Evolutionary conservation across 805 yeast species (phyloP).

Genomic region (Ogataea glucozyma): DNA sequence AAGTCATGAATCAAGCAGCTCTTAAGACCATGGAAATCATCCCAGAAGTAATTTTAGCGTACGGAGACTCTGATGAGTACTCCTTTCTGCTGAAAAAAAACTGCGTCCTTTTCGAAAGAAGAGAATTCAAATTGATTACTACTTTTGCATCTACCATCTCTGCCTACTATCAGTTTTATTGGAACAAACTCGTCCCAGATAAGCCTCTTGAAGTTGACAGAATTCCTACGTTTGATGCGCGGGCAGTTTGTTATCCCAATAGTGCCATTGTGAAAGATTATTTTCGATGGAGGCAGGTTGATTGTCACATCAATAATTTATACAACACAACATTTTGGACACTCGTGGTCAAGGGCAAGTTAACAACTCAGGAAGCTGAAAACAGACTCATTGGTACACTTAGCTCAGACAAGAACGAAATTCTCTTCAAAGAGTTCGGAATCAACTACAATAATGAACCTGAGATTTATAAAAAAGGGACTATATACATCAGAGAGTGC

Average conservation of each 20-base stretch:
- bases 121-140: constrained; percentile 78
- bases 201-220: constrained; percentile 40
- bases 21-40: constrained; percentile 58
- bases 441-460: constrained; percentile 91
- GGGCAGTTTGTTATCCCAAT: constrained; percentile 86
- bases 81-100: constrained; percentile 69
- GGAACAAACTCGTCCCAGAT: constrained; percentile 63
- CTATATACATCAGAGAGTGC: constrained; percentile 54
- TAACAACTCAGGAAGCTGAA: constrained; percentile 82
- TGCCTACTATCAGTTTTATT: constrained; percentile 66
- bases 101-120: constrained; percentile 74
- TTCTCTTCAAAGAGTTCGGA: constrained; percentile 72
- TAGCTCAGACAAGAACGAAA: constrained; percentile 84
- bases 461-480: constrained; percentile 86
- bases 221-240: constrained; percentile 86
- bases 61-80: constrained; percentile 95
- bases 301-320: constrained; percentile 91
- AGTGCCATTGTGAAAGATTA: constrained; percentile 67
- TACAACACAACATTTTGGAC: constrained; percentile 95
- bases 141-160: constrained; percentile 83
- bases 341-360: constrained; percentile 65
- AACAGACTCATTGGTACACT: constrained; percentile 72
- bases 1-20: constrained; percentile 83
- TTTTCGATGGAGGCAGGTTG: constrained; percentile 93
- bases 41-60: constrained; percentile 77